Base-by-base conservation (phyloP, 2,329 filamentous ascomycete species). In the Penicillium janthinellum region DNA sequence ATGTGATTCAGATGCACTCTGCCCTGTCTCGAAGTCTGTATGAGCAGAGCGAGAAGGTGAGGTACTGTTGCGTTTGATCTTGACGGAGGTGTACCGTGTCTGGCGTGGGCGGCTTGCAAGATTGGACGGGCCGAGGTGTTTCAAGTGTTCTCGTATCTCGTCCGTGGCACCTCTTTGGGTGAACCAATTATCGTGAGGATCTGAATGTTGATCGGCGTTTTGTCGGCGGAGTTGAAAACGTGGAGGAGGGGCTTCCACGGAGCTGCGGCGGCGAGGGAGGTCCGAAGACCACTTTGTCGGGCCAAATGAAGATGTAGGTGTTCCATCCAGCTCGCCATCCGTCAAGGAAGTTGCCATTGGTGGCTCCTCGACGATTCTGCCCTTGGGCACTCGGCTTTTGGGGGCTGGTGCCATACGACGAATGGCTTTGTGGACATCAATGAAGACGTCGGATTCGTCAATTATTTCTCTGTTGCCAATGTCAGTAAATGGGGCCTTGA, bases 391-490 rank as follows among this genome's bases (percentile, higher is more conserved):
- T 57, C 90, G 86, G 47, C 87, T 87, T 71, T 91, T 90, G 1
- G 94, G 94, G 1, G 93, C 92, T 0, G 92, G 92, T 20, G 89
- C 86, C 70, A 96, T 85, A 54, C 95, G 90, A 59, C 95, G 88
- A 67, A 99, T 97, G 22, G 95, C 95, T 80, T 98, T 98, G 82
- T 98, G 95, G 2, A 99, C 92, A 75, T 99, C 95, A 64, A 99
- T 89, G 71, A 96, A 99, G 11, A 99, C 95, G 76, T 99, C 95
- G 0, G 94, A 98, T 76, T 99, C 95, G 74, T 99, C 95, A 63
- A 99, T 96, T 65, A 98, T 99, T 83, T 99, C 95, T 81, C 90
- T 93, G 59, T 8, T 35, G 22, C 38, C 28, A 25, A n/a, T 8
- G 70, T 77, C 56, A 72, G 58, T 37, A 63, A 51, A 38, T 12